phyloP scores from a whole-genome alignment of 1,284 basidiomycete genomes.

The Limonomyces culmigenus region DNA sequence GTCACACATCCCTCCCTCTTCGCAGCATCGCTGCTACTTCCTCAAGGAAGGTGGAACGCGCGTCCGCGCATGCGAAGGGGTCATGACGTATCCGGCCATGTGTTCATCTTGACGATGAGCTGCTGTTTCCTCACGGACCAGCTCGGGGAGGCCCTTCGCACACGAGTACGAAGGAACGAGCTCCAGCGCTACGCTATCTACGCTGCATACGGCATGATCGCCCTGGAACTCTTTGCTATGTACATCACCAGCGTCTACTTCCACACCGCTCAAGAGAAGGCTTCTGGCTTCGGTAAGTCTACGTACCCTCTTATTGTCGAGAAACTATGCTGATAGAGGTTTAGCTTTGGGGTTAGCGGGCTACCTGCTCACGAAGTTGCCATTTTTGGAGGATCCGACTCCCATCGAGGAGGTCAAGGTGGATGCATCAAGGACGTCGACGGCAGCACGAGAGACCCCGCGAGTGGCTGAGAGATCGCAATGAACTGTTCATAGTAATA shows the following conservation, averaged over 20 bases:
- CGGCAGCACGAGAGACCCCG: too few species aligned
- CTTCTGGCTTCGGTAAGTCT: slow-evolving; percentile 69
- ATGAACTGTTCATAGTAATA: too few species aligned
- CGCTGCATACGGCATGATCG: slow-evolving; percentile 33
- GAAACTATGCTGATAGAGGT: too few species aligned
- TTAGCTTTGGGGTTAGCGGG: too few species aligned
- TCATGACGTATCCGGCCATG: slow-evolving; percentile 89
- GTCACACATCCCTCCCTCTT: slow-evolving; percentile 53
- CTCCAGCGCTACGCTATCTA: slow-evolving; percentile 28
- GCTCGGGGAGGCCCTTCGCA: slow-evolving; percentile 18
- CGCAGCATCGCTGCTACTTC: slow-evolving; percentile 20
- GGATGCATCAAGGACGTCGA: too few species aligned
- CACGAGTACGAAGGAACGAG: slow-evolving; percentile 18
- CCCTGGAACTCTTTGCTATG: slow-evolving; percentile 59
- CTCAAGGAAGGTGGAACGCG: slow-evolving; percentile 22
- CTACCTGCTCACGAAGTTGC: too few species aligned
- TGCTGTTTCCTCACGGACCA: slow-evolving; percentile 70
- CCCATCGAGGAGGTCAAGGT: too few species aligned
- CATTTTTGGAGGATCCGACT: too few species aligned
- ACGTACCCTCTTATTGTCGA: too few species aligned
- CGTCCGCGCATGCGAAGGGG: slow-evolving; percentile 54
- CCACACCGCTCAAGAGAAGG: slow-evolving; percentile 78
- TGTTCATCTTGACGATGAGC: slow-evolving; percentile 83
- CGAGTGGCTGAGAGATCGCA: too few species aligned
- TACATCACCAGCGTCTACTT: slow-evolving; percentile 82